Evolutionary conservation across 2,329 filamentous ascomycete species (phyloP).

Genomic region (Neurospora crassa): DNA sequence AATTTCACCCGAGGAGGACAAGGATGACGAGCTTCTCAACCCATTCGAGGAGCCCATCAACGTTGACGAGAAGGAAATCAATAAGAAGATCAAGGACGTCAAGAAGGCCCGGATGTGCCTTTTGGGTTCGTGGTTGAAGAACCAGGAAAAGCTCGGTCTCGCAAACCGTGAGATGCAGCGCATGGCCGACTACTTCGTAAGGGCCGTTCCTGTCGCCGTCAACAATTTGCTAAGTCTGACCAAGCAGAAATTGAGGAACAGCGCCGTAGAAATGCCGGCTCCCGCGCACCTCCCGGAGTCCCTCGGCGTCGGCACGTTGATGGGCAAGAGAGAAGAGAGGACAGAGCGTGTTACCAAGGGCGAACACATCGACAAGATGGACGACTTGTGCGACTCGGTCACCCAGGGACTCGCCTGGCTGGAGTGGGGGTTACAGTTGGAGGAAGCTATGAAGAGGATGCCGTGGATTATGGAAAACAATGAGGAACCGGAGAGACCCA

Average conservation of each 20-base stretch:
- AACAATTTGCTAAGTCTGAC: neutral
- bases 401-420: constrained; percentile 71
- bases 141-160: neutral
- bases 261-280: neutral
- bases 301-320: neutral
- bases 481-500: constrained; percentile 3
- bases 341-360: neutral
- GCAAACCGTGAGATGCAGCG: neutral
- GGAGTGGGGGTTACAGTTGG: constrained; percentile 57
- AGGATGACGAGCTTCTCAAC: neutral
- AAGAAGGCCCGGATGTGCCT: neutral
- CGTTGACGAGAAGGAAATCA: neutral
- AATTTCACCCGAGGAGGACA: neutral
- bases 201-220: neutral
- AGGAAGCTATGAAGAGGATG: constrained; percentile 5
- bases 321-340: neutral
- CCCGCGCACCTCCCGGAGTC: neutral
- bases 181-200: neutral
- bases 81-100: neutral
- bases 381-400: constrained; percentile 73
- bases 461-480: constrained; percentile 1
- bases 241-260: neutral
- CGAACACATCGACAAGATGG: constrained; percentile 44
- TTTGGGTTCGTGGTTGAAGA: neutral
- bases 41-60: neutral